These are phyloP conservation scores for Gigaspora rosea DNA, from an alignment of 192 early-diverging fungal genomes.

Conservation along the genomic window DNA sequence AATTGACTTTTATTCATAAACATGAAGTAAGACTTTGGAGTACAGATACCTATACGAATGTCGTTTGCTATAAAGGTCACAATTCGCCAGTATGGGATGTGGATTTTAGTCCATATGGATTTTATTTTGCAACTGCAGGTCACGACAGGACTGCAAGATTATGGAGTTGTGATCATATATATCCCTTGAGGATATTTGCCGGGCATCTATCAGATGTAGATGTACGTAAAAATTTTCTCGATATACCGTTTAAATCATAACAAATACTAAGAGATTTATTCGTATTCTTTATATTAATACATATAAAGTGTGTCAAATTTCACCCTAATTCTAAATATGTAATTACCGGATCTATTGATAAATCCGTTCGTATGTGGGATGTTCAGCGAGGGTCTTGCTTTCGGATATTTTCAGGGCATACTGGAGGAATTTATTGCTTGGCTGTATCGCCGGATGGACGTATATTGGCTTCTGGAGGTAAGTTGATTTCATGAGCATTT, in stretches of 20 bases:
- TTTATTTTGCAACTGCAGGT: slow-evolving; percentile 96
- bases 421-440: slow-evolving; percentile 77
- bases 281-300: slow-evolving; percentile 63
- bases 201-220: slow-evolving; percentile 98
- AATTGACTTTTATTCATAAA: slow-evolving; percentile 15
- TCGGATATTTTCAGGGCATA: slow-evolving; percentile 88
- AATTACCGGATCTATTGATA: slow-evolving; percentile 89
- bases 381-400: slow-evolving; percentile 88
- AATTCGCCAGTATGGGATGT: slow-evolving; percentile 98
- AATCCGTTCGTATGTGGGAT: slow-evolving; percentile 90
- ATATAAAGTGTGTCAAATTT: slow-evolving; percentile 79
- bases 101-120: slow-evolving; percentile 83
- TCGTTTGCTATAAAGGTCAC: slow-evolving; percentile 97
- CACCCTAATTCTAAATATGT: slow-evolving; percentile 97
- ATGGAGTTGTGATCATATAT: slow-evolving; percentile 97
- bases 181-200: slow-evolving; percentile 94
- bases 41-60: slow-evolving; percentile 82
- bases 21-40: slow-evolving; percentile 90
- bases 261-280: slow-evolving; percentile 43
- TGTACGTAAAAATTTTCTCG: slow-evolving; percentile 47
- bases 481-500: slow-evolving; percentile 6
- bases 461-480: slow-evolving; percentile 86
- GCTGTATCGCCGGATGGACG: slow-evolving; percentile 93
- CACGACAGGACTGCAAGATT: slow-evolving; percentile 94
- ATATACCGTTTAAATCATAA: slow-evolving; percentile 32